Base-by-base conservation (phyloP, 2,329 filamentous ascomycete genomes). In the Gnomoniopsis sp. region DNA sequence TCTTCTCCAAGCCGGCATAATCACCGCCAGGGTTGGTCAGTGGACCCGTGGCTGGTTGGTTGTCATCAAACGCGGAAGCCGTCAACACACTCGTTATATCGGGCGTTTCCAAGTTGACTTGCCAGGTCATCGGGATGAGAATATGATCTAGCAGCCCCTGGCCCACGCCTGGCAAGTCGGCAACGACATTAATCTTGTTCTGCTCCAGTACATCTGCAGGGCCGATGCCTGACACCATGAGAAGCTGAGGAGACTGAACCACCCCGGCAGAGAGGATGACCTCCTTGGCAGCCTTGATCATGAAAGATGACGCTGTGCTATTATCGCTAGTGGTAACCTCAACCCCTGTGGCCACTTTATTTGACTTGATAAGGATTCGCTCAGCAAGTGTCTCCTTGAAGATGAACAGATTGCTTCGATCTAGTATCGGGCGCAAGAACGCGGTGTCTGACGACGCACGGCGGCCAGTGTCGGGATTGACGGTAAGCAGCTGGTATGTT, bases 201-300 rank as follows among this genome's bases (percentile, higher is more conserved):
- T 59, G 12, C 65, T 52, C 17, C 65, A 58, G 55, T 14, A 48
- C 0, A 7, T 33, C 54, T 2, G 23, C 48, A 2, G 58, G 58
- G 3, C 58, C 53, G 19, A 60, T 17, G 1, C 58, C 58, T 15
- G 67, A 69, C 2, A 71, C 64, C 64, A 68, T 66, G 11, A 71
- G 57, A 15, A 71, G 65, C 54, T 77, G 75, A 0, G 75, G 76
- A 0, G 72, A 75, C 41, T 74, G 72, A 57, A 77, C 75, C 2
- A 70, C 68, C 14, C 76, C 76, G 0, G 74, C 75, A 0, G 75
- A 75, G 1, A 79, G 55, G 26, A 79, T 75, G 33, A 78, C 73
- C 62, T 79, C 76, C 46, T 65, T 4, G 7, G 11, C 12, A 17
- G 50, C 58, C 3, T 54, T 46, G 38, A 60, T 11, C 1, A 44